phyloP scores from a whole-genome alignment of 768 basidiomycete species.

The Sarcodon sp. region DNA sequence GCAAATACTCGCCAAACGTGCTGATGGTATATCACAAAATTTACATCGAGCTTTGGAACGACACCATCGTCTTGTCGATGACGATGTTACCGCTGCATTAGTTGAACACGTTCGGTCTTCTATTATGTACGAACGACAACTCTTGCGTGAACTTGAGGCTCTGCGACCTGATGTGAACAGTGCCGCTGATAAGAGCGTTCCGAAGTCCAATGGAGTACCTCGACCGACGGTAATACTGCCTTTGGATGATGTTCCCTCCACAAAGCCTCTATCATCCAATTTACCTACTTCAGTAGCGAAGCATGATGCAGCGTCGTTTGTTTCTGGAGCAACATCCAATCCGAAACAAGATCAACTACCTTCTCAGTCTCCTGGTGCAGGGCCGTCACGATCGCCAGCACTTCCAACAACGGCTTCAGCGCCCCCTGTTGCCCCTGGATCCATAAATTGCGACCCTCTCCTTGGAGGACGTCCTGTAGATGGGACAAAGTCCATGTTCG shows the following conservation, averaged over 20 bases:
- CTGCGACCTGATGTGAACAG: constrained; percentile 63
- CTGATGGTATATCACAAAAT: constrained; percentile 89
- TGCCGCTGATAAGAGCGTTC: constrained; percentile 47
- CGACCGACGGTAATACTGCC: constrained; percentile 51
- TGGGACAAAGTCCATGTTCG: constrained; percentile 74
- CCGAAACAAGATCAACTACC: constrained; percentile 10
- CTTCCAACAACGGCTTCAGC: constrained; percentile 16
- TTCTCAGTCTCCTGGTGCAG: constrained; percentile 40
- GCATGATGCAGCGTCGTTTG: constrained; percentile 3
- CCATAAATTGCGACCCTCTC: constrained; percentile 28
- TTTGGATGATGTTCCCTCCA: constrained; percentile 39
- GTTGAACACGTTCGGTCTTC: constrained; percentile 89
- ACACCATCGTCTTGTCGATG: constrained; percentile 79
- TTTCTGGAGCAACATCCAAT: constrained; percentile 6
- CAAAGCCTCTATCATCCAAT: constrained; percentile 10
- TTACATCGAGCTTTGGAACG: constrained; percentile 76
- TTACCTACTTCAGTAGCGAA: constrained; percentile 9
- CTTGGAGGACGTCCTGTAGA: constrained; percentile 58
- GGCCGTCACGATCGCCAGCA: constrained; percentile 32
- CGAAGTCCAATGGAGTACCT: constrained; percentile 35
- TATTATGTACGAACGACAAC: constrained; percentile 84
- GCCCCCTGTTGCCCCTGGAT: constrained; percentile 9
- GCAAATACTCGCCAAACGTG: constrained; percentile 68
- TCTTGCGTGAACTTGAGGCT: constrained; percentile 79
- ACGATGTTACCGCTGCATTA: constrained; percentile 81